A percentile compares a stretch with the other conserved stretches of the same genome.
Evolutionary conservation across 192 early-diverging fungal species (phyloP).

Genomic region (Chytriomyces sp.): DNA sequence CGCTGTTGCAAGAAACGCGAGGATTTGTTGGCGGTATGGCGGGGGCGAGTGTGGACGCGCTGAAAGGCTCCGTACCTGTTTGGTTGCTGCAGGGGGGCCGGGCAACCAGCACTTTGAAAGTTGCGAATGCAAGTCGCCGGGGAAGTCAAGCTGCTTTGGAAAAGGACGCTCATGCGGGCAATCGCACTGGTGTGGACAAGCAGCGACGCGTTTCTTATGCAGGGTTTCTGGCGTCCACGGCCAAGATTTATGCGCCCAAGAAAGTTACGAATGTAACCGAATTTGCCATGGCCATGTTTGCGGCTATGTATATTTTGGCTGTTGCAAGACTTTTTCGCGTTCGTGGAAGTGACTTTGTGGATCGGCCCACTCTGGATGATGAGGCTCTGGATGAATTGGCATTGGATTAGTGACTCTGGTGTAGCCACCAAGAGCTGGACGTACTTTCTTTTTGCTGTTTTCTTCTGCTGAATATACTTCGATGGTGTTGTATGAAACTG

Average conservation of each 20-base stretch:
- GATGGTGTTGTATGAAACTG: background rate
- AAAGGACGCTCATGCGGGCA: background rate
- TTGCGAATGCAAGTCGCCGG: background rate
- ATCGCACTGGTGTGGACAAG: background rate
- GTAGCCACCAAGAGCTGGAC: background rate
- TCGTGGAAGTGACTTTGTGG: constrained; percentile 49
- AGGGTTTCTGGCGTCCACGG: constrained; percentile 39
- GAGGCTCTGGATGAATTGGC: constrained; percentile 46
- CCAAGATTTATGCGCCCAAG: constrained; percentile 53
- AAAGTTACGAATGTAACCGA: constrained; percentile 45
- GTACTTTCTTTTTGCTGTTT: background rate
- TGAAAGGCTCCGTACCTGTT: background rate
- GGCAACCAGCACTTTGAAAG: background rate
- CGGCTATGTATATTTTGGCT: constrained; percentile 49
- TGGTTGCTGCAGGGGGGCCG: background rate
- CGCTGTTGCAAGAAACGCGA: constrained; percentile 42
- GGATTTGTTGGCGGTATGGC: constrained; percentile 29
- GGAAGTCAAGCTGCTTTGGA: background rate
- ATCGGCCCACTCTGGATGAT: constrained; percentile 47
- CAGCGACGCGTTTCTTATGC: background rate
- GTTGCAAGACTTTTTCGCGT: constrained; percentile 48
- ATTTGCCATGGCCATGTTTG: constrained; percentile 46
- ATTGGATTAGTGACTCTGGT: background rate
- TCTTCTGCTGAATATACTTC: background rate
- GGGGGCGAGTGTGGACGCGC: constrained; percentile 1